Evolutionary conservation across 2,329 filamentous ascomycete genomes (phyloP), one percentile per base, ranked within the genome.

Genomic region (Xylaria sp.): DNA sequence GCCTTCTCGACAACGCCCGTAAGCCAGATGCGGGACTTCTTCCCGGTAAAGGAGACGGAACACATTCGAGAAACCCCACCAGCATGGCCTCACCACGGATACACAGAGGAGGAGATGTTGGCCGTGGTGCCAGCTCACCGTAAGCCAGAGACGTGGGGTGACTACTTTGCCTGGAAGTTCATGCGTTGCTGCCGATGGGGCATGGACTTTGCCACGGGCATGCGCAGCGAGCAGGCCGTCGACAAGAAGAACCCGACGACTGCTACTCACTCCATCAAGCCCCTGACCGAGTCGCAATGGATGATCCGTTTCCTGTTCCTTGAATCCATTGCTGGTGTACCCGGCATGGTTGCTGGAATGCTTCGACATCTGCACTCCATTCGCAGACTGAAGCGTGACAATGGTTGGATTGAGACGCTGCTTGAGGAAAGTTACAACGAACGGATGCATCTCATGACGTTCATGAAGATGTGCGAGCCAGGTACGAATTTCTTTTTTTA

Each of bases 321-420:
- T 39, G 94, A 99, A 74, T 92, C 88, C 53, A 91, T 99, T 46
- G 94, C 94, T 10, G 94, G 92, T 39, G 94, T 97, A 0, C 94
- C 94, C 0, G 94, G 94, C 6, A 97, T 97, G 91, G 93, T 97
- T 0, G 94, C 89, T 0, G 94, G 92, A 19, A 97, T 96, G 90
- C 80, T 97, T 13, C 82, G 94, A 39, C 94, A 99, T 75, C 80
- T 97, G 44, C 86, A 89, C 71, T 92, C 88, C 65, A 82, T 97
- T 69, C 82, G 93, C 50, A 83, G 88, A 34, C 88, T 97, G 81
- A 92, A 91, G 80, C 81, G 93, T 58, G 93, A 97, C 73, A 96
- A 97, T 68, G 94, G 94, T 70, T 97, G 89, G 91, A 97, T 99
- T 72, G 92, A 96, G 75, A 93, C 90, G 0, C 79, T 96, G 7